phyloP scores from a whole-genome alignment of 805 yeast genomes.

The Cyberlindnera misumaiensis region DNA sequence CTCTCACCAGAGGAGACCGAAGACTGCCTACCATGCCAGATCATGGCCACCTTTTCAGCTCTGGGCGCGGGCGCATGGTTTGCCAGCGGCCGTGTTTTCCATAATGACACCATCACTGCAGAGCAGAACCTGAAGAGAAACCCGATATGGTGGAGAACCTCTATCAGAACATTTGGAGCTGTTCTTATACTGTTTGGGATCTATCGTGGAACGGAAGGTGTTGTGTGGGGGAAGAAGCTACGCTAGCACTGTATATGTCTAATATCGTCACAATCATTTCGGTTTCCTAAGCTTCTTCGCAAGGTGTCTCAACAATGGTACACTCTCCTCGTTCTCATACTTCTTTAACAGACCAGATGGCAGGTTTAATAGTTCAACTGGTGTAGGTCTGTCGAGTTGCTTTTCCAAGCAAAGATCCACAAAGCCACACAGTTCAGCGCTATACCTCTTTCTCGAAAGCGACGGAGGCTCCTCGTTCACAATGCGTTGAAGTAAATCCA shows the following conservation, averaged over 20 bases:
- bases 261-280: not conserved
- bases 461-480: conserved; percentile 90
- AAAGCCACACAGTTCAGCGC: conserved; percentile 52
- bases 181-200: conserved; percentile 51
- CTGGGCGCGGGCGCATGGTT: conserved; percentile 59
- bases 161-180: conserved; percentile 47
- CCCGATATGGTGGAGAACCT: conserved; percentile 58
- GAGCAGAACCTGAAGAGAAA: conserved; percentile 30
- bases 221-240: conserved; percentile 43
- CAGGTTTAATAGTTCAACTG: conserved; percentile 54
- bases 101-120: conserved; percentile 30
- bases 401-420: conserved; percentile 72
- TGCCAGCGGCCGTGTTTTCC: conserved; percentile 48
- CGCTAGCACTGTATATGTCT: conserved; percentile 1
- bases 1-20: conserved; percentile 33
- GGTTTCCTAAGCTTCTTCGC: conserved; percentile 28
- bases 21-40: conserved; percentile 64
- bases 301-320: conserved; percentile 34
- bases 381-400: conserved; percentile 60
- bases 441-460: conserved; percentile 37
- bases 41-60: conserved; percentile 53
- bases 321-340: conserved; percentile 27
- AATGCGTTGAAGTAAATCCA: conserved; percentile 85
- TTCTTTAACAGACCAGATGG: conserved; percentile 25
- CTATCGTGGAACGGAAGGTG: conserved; percentile 59